phyloP scores from a whole-genome alignment of 345 rosid species.

The Dovyalis caffra region DNA sequence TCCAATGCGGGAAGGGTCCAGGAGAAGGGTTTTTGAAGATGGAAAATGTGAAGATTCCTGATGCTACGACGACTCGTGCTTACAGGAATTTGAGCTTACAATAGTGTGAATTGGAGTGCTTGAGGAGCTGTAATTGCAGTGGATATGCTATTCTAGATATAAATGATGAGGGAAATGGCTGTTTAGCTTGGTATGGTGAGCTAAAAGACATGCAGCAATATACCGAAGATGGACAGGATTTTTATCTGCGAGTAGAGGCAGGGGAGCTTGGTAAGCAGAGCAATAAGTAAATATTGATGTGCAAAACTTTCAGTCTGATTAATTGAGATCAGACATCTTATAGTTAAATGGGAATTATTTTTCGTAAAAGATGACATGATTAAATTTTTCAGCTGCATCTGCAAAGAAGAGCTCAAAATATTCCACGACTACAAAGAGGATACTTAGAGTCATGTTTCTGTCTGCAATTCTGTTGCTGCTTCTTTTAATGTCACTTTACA shows the following conservation, averaged over 20 bases:
- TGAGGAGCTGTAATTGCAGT: conserved; percentile 51
- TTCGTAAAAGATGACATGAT: no score
- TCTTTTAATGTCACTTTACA: neutral
- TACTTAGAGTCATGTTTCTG: no score
- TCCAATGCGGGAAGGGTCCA: conserved; percentile 8
- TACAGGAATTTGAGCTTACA: conserved; percentile 41
- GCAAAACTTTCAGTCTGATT: no score
- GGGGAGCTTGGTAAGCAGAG: conserved; percentile 42
- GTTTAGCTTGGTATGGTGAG: conserved; percentile 52
- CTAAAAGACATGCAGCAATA: conserved; percentile 44
- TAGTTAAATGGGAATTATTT: no score
- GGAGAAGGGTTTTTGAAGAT: conserved; percentile 38
- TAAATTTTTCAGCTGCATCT: no score
- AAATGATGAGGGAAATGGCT: conserved; percentile 45
- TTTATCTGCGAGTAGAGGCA: conserved; percentile 47
- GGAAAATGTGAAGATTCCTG: conserved; percentile 27
- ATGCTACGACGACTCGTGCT: conserved; percentile 36
- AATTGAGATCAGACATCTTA: no score
- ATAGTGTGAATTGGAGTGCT: conserved; percentile 40
- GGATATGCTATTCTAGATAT: conserved; percentile 51
- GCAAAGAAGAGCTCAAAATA: no score
- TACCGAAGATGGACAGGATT: conserved; percentile 44
- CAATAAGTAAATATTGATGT: no score
- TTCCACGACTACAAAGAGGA: no score
- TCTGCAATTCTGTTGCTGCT: neutral